phyloP scores from a whole-genome alignment of 2,329 filamentous ascomycete genomes.

The Zymoseptoria crescenta region DNA sequence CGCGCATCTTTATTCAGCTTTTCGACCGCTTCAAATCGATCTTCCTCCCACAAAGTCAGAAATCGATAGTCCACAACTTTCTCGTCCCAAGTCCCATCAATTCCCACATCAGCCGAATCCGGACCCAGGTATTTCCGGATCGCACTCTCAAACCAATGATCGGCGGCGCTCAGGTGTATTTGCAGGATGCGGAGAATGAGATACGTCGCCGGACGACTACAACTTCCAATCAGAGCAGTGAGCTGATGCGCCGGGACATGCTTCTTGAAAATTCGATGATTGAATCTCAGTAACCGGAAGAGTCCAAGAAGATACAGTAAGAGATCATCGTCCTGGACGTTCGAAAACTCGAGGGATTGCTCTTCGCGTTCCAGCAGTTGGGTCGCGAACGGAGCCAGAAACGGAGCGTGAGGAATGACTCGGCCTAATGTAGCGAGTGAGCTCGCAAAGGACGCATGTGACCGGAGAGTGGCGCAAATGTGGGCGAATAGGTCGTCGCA shows the following conservation, averaged over 20 bases:
- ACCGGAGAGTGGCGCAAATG: slow-evolving; percentile 54
- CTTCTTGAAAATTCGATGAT: slow-evolving; percentile 58
- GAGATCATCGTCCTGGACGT: slow-evolving; percentile 13
- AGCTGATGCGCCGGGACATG: slow-evolving; percentile 60
- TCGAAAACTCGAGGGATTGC: slow-evolving; percentile 4
- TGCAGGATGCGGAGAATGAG: slow-evolving; percentile 76
- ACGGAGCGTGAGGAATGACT: slow-evolving; percentile 74
- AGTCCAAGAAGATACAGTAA: slow-evolving; percentile 51
- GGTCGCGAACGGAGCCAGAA: slow-evolving; percentile 48
- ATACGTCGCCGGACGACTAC: slow-evolving; percentile 59
- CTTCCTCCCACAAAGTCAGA: slow-evolving; percentile 55
- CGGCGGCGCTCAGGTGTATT: slow-evolving; percentile 69
- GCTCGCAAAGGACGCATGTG: slow-evolving; percentile 34
- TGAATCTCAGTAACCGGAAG: slow-evolving; percentile 73
- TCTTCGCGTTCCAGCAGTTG: slow-evolving; percentile 16
- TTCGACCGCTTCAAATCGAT: slow-evolving; percentile 38
- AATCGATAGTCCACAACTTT: slow-evolving; percentile 71
- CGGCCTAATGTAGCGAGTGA: slow-evolving; percentile 64
- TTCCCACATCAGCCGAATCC: slow-evolving; percentile 36
- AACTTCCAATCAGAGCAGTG: slow-evolving; percentile 57
- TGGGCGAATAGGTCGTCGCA: slow-evolving; percentile 74
- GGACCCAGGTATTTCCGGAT: slow-evolving; percentile 56
- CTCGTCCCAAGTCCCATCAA: slow-evolving; percentile 69
- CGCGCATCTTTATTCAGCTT: slow-evolving; percentile 5
- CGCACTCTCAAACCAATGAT: slow-evolving; percentile 67